Conservation (phyloP, 495 filamentous ascomycete species). For the Talaromyces stipitatus region DNA sequence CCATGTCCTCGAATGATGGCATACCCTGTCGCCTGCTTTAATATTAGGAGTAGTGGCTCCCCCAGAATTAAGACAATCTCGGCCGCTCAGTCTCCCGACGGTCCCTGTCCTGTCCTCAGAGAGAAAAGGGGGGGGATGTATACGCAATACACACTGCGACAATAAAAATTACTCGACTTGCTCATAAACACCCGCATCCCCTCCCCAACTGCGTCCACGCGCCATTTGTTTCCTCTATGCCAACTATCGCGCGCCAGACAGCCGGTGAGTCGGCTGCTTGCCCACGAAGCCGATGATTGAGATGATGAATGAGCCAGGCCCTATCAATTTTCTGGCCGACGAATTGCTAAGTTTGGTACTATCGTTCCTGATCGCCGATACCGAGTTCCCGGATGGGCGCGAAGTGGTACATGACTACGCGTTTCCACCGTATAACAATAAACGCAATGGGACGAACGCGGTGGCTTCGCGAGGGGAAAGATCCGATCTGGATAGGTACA, state of each 20-base stretch:
- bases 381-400: conserved; percentile 1
- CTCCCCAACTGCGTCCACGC: neutral
- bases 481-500: conserved; percentile 39
- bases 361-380: conserved; percentile 19
- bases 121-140: neutral
- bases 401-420: neutral
- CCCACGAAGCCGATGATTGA: conserved; percentile 8
- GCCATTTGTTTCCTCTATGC: conserved; percentile 2
- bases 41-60: neutral
- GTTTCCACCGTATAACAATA: neutral
- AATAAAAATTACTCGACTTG: neutral
- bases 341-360: conserved; percentile 55
- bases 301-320: conserved; percentile 29
- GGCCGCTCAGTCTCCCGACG: neutral
- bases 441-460: neutral
- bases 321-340: conserved; percentile 47
- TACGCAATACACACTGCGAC: neutral
- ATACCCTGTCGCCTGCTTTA: neutral
- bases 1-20: conserved; percentile 1
- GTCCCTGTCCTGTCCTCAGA: neutral
- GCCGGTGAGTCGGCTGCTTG: conserved; percentile 31
- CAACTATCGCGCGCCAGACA: conserved; percentile 25
- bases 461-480: conserved; percentile 16
- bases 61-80: neutral
- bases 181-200: neutral